Conservation (phyloP, 495 filamentous ascomycete species). For the Aspergillus coremiiformis region DNA sequence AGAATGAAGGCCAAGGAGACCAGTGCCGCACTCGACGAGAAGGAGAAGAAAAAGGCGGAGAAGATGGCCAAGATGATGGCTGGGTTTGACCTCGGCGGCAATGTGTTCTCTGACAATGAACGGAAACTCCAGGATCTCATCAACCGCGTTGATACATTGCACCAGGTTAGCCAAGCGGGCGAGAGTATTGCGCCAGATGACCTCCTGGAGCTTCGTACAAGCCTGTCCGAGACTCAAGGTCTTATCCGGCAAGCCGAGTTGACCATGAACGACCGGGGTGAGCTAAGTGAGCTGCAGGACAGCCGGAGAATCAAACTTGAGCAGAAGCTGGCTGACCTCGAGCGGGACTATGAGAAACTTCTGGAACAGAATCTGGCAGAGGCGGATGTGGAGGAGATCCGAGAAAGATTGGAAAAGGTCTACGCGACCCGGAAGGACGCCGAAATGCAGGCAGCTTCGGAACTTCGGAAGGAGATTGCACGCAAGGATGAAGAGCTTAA, state of each 20-base stretch:
- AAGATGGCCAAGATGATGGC: conserved; percentile 99
- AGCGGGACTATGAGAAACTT: conserved; percentile 74
- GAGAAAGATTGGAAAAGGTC: conserved; percentile 65
- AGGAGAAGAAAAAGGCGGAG: conserved; percentile 96
- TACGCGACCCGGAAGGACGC: conserved; percentile 66
- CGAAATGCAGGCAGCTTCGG: conserved; percentile 59
- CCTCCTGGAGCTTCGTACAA: conserved; percentile 64
- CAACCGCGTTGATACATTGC: conserved; percentile 68
- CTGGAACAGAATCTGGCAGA: conserved; percentile 73
- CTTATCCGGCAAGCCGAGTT: conserved; percentile 91
- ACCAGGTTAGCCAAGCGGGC: conserved; percentile 65
- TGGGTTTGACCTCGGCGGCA: conserved; percentile 84
- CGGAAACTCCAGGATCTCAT: conserved; percentile 73
- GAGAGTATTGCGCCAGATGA: conserved; percentile 77
- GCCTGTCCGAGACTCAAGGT: conserved; percentile 79
- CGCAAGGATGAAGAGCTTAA: conserved; percentile 70
- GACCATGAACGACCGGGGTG: conserved; percentile 59
- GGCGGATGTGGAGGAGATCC: conserved; percentile 75
- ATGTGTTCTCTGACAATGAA: conserved; percentile 88
- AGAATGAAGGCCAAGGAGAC: conserved; percentile 95
- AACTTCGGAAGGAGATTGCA: conserved; percentile 62
- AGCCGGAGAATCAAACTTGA: conserved; percentile 67
- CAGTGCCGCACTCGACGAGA: conserved; percentile 78
- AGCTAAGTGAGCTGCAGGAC: conserved; percentile 53
- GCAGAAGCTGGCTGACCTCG: conserved; percentile 58